Evolutionary conservation across 1,284 basidiomycete species (phyloP).

Genomic region (Ganoderma sinense): DNA sequence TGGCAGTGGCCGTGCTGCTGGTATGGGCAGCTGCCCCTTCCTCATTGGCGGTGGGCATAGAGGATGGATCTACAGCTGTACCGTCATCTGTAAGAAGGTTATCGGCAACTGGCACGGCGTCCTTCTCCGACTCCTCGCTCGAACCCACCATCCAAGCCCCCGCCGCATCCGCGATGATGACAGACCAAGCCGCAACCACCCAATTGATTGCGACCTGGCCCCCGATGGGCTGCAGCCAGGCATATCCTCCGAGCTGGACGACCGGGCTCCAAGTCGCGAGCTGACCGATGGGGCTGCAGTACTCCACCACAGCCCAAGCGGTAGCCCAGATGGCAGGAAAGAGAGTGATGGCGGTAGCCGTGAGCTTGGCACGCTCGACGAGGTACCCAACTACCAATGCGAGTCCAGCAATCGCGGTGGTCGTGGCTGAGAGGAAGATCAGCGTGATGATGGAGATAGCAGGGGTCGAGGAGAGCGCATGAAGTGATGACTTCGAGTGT

Average conservation of each 20-base stretch:
- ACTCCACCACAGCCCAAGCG: conserved; percentile 59
- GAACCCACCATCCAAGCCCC: conserved; percentile 64
- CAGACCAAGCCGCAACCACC: conserved; percentile 74
- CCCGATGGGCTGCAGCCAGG: conserved; percentile 63
- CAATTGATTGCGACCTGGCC: conserved; percentile 74
- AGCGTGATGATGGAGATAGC: conserved; percentile 56
- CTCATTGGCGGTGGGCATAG: background rate
- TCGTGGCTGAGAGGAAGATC: conserved; percentile 46
- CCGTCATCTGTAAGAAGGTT: conserved; percentile 25
- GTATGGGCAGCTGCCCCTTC: too few species aligned
- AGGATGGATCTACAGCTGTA: background rate
- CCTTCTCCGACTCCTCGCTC: conserved; percentile 27
- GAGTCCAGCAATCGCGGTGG: conserved; percentile 53
- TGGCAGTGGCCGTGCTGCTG: too few species aligned
- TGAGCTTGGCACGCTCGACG: conserved; percentile 37
- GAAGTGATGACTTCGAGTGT: conserved; percentile 54
- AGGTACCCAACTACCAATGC: conserved; percentile 48
- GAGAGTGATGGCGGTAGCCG: conserved; percentile 50
- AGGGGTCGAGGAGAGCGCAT: conserved; percentile 67
- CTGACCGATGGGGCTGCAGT: conserved; percentile 69
- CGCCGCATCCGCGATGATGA: conserved; percentile 61
- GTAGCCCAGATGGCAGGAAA: conserved; percentile 78
- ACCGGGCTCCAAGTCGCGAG: conserved; percentile 75
- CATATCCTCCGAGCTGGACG: conserved; percentile 58
- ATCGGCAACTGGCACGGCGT: conserved; percentile 16